Percentiles rank a stretch among this genome's conserved stretches.
Evolutionary conservation across 2,329 filamentous ascomycete species (phyloP).

Genomic region (Rhynchosporium graminicola): DNA sequence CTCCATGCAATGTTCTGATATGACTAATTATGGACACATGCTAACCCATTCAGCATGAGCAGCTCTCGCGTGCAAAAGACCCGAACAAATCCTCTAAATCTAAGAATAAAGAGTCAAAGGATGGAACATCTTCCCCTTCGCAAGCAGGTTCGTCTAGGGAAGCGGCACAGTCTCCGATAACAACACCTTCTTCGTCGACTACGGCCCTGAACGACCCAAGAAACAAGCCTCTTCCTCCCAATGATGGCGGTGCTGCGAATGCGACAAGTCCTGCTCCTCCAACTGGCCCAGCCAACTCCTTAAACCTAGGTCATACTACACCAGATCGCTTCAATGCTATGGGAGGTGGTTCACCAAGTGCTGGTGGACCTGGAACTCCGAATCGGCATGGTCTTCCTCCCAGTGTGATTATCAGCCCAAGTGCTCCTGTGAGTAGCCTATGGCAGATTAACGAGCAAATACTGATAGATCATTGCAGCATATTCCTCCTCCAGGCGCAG

Average conservation of each 20-base stretch:
- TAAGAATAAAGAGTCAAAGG: constrained; percentile 70
- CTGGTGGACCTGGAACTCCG: constrained; percentile 57
- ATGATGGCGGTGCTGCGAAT: constrained; percentile 44
- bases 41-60: constrained; percentile 62
- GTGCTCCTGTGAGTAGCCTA: constrained; percentile 71
- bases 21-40: constrained; percentile 31
- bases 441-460: background rate
- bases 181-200: constrained; percentile 86
- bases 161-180: constrained; percentile 58
- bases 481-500: constrained; percentile 85
- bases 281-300: constrained; percentile 37
- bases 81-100: constrained; percentile 76
- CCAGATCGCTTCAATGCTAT: constrained; percentile 48
- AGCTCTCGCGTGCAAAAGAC: constrained; percentile 89
- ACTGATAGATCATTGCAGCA: constrained; percentile 57
- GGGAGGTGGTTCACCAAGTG: constrained; percentile 43
- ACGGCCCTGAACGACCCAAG: constrained; percentile 83
- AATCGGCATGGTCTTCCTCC: constrained; percentile 71
- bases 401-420: constrained; percentile 92
- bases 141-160: constrained; percentile 52
- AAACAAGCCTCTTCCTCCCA: constrained; percentile 74
- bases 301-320: constrained; percentile 36
- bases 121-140: constrained; percentile 78
- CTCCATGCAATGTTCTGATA: constrained; percentile 15
- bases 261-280: constrained; percentile 33